Evolutionary conservation across 345 rosid genomes (phyloP), one percentile per base, ranked within the genome.

Genomic region (Litchi chinensis): DNA sequence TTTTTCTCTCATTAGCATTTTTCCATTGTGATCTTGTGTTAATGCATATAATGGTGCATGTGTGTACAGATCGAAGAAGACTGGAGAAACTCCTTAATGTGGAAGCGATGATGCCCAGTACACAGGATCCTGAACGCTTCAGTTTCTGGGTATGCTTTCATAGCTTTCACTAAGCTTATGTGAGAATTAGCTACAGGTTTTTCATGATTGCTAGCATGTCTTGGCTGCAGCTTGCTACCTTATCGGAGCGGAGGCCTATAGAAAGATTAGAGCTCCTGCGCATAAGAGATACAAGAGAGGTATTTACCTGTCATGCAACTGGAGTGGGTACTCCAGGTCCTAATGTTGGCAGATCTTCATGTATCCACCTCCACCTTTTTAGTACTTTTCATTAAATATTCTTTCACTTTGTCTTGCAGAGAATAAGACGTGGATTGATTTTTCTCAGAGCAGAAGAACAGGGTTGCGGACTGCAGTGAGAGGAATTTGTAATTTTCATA

Each of bases 211-310:
- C 39, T 83, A 16, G 79, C 37, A 37, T 76, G 18, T 80, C 37
- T 67, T 71, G 73, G 70, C n/a, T 74, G 76, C 92, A 96, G 99
- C 94, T 96, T 72, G 91, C 93, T 22, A 89, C 97, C 41, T 70
- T 96, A 74, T 81, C 94, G 11, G 93, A 90, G 66, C 87, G 92
- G 77, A 91, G 93, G 80, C 97, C 98, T 84, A 62, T 83, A 22
- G 99, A 93, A 83, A 91, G 90, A 83, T 84, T 96, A 85, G 97
- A 96, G 76, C 91, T 96, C 76, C 89, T 96, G 68, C 90, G 91
- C 65, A 64, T 96, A 26, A 92, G 88, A 83, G 94, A 92, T 86
- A 93, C 97, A 41, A 81, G 65, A 82, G 98, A 96, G 97, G 99
- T 96, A 95, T 60, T 54, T 16, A 15, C 18, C 44, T 5, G 0